These are phyloP conservation scores for Metschnikowia orientalis DNA, from an alignment of 805 yeast genomes.

Conservation along the genomic window DNA sequence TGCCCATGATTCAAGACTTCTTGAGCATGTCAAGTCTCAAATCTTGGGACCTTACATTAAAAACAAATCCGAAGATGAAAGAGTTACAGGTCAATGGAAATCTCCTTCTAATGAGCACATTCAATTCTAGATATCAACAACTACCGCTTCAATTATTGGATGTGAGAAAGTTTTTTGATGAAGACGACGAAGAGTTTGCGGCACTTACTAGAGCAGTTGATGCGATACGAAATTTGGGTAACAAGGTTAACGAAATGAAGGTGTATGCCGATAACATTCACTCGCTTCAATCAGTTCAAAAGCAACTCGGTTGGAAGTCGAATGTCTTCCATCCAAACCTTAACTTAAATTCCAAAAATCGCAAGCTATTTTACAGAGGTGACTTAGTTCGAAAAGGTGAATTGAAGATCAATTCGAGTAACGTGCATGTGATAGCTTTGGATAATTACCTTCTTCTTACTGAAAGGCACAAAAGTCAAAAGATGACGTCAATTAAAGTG, in stretches of 20 bases:
- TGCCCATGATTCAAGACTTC: constrained; percentile 58
- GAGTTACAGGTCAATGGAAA: constrained; percentile 39
- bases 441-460: constrained; percentile 71
- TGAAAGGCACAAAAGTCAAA: constrained; percentile 45
- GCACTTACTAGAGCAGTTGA: constrained; percentile 50
- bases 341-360: constrained; percentile 39
- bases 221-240: constrained; percentile 51
- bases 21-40: constrained; percentile 50
- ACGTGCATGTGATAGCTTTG: constrained; percentile 51
- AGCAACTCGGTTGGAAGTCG: constrained; percentile 51
- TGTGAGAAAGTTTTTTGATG: constrained; percentile 43
- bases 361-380: constrained; percentile 58
- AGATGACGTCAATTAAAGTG: constrained; percentile 33
- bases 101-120: constrained; percentile 37
- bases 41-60: constrained; percentile 52
- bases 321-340: constrained; percentile 40
- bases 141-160: constrained; percentile 61
- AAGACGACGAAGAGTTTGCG: constrained; percentile 47
- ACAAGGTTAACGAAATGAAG: constrained; percentile 57
- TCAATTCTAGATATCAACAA: constrained; percentile 43
- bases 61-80: constrained; percentile 48
- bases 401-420: constrained; percentile 52
- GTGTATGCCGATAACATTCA: constrained; percentile 57
- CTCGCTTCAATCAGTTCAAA: constrained; percentile 49
- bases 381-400: constrained; percentile 60